Base-by-base conservation (phyloP, 768 basidiomycete species). In the Termitomyces sp. region DNA sequence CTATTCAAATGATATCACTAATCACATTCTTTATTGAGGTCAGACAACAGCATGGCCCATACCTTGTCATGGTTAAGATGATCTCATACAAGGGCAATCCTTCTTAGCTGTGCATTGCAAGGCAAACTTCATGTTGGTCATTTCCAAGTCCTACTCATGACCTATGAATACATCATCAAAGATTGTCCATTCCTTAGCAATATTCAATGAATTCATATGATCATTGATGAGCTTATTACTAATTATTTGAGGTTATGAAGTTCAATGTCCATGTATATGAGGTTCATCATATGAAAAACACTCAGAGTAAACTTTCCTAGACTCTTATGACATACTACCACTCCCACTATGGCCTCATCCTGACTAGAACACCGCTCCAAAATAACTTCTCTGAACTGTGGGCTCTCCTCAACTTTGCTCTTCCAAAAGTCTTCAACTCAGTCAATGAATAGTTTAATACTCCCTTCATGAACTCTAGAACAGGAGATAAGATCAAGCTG, bases 361-460 rank as follows among this genome's bases (percentile, higher is more conserved):
- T 98, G 56, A 97, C 94, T 12, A 95, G 95, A 66, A 98, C 95
- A 1, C 95, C 95, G 9, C 81, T 98, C 12, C 95, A 98, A 74
- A 98, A 98, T 77, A 98, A 98, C 71, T 85, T 98, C 36, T 93
- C 95, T 5, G 95, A 98, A 72, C 75, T 98, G 42, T 97, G 95
- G 95, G 83, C 95, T 0, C 79, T 97, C 46, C 87, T 98, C 68
- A 98, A 98, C 72, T 98, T 98, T 69, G 94, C 90, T 34, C 81
- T 94, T 5, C 93, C 93, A 13, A 94, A 92, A 74, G 86, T 98
- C 69, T 98, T 99, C 82, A 98, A 98, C 77, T 98, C 96, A 0
- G 95, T 97, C 71, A 96, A 98, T 67, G 97, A 98, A 69, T 99
- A 97, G 97, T 99, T 98, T 82, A 98, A 98, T 76, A 97, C 96